Evolutionary conservation across 306 rosid species (phyloP).

Genomic region (Pueraria montana): DNA sequence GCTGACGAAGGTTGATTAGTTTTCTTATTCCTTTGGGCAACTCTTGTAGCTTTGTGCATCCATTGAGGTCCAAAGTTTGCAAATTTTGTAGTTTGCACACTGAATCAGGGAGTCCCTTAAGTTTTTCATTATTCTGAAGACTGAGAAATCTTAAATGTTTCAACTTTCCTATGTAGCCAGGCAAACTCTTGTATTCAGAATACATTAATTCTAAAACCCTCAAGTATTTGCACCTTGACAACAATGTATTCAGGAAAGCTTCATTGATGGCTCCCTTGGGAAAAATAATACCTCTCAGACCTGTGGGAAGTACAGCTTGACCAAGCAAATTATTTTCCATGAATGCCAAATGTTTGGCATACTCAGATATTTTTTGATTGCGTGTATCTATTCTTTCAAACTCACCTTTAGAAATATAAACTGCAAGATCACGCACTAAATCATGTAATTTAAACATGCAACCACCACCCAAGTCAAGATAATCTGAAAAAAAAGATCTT

Average conservation of each 20-base stretch:
- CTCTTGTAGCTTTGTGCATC: neutral
- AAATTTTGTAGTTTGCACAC: neutral
- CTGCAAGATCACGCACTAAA: neutral
- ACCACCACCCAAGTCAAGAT: too few species aligned
- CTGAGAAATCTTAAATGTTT: neutral
- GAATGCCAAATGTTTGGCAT: neutral
- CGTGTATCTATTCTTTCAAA: neutral
- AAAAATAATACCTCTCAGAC: neutral
- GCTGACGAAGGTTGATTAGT: neutral
- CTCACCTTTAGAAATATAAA: neutral
- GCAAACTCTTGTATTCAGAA: neutral
- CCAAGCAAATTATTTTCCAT: neutral
- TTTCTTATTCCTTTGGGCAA: neutral
- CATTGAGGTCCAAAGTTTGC: neutral
- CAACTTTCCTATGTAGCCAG: neutral
- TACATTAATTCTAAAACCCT: neutral
- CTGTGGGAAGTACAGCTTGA: too few species aligned
- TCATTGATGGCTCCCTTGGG: neutral
- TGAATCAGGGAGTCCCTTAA: neutral
- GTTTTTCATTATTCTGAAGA: neutral
- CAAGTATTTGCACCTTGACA: neutral
- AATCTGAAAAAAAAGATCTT: conserved; percentile 1
- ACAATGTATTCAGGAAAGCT: neutral
- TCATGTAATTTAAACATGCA: neutral
- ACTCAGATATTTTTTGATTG: neutral